These are phyloP conservation scores for Salpingoeca rosetta DNA, from an alignment of 78 protist genomes.

Conservation along the genomic window DNA sequence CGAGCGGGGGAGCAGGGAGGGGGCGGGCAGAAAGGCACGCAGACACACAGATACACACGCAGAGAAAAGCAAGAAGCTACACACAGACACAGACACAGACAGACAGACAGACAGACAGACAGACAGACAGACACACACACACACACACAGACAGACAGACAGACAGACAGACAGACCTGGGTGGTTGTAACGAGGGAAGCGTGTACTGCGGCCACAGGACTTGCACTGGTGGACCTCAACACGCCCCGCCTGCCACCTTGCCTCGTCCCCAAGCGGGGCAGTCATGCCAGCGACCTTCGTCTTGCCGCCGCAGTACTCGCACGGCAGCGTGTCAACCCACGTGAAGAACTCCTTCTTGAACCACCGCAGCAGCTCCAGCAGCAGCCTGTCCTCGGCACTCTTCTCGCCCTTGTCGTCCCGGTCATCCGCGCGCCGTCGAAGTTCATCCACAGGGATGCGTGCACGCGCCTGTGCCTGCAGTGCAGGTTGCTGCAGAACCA, in stretches of 20 bases:
- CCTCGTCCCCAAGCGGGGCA: slow-evolving; percentile 3
- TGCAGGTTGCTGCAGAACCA: background rate
- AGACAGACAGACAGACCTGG: too few relatives aligned
- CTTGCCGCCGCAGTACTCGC: slow-evolving; percentile 6
- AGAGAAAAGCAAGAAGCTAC: too few relatives aligned
- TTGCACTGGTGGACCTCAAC: slow-evolving; percentile 39
- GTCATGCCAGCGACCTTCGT: background rate
- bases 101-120: too few relatives aligned
- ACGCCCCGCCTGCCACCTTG: background rate
- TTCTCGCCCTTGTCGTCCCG: background rate
- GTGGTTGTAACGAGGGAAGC: slow-evolving; percentile 54
- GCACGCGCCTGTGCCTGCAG: background rate
- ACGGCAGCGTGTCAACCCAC: slow-evolving; percentile 24
- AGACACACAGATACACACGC: too few relatives aligned
- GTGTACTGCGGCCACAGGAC: background rate
- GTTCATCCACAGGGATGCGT: background rate
- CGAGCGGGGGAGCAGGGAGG: too few relatives aligned
- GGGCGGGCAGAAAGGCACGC: too few relatives aligned
- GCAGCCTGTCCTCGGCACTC: background rate
- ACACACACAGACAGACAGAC: too few relatives aligned
- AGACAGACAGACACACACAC: too few relatives aligned
- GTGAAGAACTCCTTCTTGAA: slow-evolving; percentile 29
- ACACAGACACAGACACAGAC: too few relatives aligned
- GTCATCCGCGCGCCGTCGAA: background rate
- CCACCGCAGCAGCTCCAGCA: slow-evolving; percentile 24